Percentiles rank a stretch among this genome's conserved stretches.
Conservation (phyloP, 176 grass and related monocot genomes). For the Metroxylon sagu region DNA sequence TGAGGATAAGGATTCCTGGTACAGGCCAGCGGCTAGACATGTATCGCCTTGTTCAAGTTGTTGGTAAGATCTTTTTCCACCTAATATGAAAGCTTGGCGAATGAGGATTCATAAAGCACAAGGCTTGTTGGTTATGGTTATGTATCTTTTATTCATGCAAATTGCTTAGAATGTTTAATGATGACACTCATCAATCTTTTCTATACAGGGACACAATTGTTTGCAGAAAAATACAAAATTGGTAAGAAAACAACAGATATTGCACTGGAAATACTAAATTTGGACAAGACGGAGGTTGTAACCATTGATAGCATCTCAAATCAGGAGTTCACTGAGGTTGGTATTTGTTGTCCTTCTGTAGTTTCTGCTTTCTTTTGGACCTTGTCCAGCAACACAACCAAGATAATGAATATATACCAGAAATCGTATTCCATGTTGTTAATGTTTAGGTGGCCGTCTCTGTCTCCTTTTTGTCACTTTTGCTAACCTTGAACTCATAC, state of each 20-base stretch:
- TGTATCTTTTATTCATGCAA: too few species aligned
- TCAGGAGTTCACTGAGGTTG: slow-evolving; percentile 94
- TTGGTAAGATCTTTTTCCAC: slow-evolving; percentile 48
- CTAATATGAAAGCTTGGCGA: too few species aligned
- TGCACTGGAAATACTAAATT: slow-evolving; percentile 91
- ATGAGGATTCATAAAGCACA: too few species aligned
- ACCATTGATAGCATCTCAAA: slow-evolving; percentile 92
- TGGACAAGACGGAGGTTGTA: slow-evolving; percentile 82
- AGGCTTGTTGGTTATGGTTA: too few species aligned
- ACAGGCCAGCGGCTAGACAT: slow-evolving; percentile 89
- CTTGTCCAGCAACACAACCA: not conserved
- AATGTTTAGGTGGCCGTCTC: too few species aligned
- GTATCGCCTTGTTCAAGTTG: slow-evolving; percentile 92
- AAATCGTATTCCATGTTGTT: too few species aligned
- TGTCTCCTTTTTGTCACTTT: too few species aligned
- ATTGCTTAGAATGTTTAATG: too few species aligned
- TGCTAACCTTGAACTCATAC: too few species aligned
- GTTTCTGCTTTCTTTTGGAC: not conserved
- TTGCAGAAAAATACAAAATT: slow-evolving; percentile 64
- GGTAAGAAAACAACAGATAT: slow-evolving; percentile 86
- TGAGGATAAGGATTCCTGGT: slow-evolving; percentile 75
- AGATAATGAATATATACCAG: too few species aligned
- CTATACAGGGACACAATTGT: slow-evolving; percentile 69
- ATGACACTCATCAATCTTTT: slow-evolving; percentile 8
- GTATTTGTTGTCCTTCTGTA: not conserved